Evolutionary conservation across 208 protist genomes (phyloP).

Genomic region (Acanthamoeba healyi): DNA sequence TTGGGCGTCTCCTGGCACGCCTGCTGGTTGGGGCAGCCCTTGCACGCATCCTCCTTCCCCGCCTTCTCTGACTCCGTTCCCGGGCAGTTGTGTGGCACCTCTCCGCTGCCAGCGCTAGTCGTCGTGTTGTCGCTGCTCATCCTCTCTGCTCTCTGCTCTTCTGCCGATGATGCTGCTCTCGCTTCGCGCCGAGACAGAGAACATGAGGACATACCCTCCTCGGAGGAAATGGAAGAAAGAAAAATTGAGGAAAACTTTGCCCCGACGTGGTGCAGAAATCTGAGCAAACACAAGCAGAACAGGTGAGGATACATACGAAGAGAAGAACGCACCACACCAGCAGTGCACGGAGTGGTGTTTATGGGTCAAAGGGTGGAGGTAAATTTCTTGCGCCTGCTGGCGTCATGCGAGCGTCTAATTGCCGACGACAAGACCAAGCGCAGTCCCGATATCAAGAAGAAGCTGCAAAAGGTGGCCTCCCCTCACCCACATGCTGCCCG

Average conservation of each 20-base stretch:
- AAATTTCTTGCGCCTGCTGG: not conserved
- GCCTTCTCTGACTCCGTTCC: constrained; percentile 95
- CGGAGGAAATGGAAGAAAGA: too few relatives aligned
- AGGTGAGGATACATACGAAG: too few relatives aligned
- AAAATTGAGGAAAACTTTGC: too few relatives aligned
- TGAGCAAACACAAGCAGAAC: too few relatives aligned
- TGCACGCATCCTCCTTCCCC: constrained; percentile 96
- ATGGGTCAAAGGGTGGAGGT: not conserved
- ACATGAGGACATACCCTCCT: too few relatives aligned
- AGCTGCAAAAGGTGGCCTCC: not conserved
- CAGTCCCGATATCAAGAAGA: not conserved
- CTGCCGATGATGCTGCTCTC: too few relatives aligned
- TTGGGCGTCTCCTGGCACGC: constrained; percentile 96
- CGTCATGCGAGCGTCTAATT: not conserved
- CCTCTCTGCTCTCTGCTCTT: too few relatives aligned
- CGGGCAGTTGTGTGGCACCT: constrained; percentile 92
- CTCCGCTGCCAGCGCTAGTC: not conserved
- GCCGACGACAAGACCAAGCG: not conserved
- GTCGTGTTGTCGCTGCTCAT: not conserved
- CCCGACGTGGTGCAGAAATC: too few relatives aligned
- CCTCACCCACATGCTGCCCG: not conserved
- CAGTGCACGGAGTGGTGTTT: too few relatives aligned
- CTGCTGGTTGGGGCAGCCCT: constrained; percentile 98
- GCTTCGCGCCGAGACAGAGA: too few relatives aligned
- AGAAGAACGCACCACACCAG: too few relatives aligned